These are phyloP conservation scores for Colletotrichum paranaense DNA, from an alignment of 2,329 filamentous ascomycete genomes.

Conservation along the genomic window DNA sequence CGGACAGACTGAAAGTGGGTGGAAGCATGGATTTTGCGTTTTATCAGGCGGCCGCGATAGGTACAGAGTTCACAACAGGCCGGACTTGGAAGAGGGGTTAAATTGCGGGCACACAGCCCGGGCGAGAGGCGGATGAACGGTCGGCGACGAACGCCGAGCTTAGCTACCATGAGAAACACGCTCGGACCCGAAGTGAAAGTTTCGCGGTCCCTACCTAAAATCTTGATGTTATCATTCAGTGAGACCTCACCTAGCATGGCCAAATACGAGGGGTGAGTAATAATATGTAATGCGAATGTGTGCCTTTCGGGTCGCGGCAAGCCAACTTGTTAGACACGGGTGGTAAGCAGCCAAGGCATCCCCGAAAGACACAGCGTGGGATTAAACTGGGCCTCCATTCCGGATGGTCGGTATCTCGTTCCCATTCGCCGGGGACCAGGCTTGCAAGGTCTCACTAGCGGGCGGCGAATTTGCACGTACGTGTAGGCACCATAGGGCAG, in stretches of 20 bases:
- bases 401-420: conserved; percentile 12
- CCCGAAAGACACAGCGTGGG: neutral
- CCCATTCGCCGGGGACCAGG: conserved; percentile 14
- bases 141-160: conserved; percentile 14
- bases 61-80: conserved; percentile 18
- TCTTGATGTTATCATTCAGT: neutral
- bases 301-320: neutral
- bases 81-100: neutral
- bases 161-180: conserved; percentile 23
- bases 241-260: neutral
- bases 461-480: neutral
- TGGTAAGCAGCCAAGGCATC: neutral
- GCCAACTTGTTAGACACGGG: neutral
- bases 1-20: neutral
- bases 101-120: conserved; percentile 2
- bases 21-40: neutral
- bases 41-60: neutral
- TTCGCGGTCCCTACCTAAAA: neutral
- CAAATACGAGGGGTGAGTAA: neutral
- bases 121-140: conserved; percentile 20
- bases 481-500: neutral
- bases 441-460: neutral
- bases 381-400: neutral
- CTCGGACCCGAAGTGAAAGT: conserved; percentile 22
- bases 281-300: neutral